Evolutionary conservation across 306 rosid species (phyloP).

Genomic region (Lotus japonicus): DNA sequence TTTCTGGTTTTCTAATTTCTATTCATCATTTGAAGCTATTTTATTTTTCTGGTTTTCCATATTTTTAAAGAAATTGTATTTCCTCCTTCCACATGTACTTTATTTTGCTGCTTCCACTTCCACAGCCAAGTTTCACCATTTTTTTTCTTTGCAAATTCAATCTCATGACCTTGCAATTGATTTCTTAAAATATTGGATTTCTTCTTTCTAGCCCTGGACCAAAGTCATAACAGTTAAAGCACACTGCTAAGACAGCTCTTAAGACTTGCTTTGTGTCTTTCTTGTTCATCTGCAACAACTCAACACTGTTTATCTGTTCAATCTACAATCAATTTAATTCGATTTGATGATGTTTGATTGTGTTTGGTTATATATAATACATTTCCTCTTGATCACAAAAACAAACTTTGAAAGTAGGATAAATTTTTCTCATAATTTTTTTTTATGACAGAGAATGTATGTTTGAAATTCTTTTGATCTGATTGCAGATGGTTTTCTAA

Average conservation of each 20-base stretch:
- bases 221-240: background rate
- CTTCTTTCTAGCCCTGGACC: background rate
- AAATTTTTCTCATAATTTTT: background rate
- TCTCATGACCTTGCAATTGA: background rate
- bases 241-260: background rate
- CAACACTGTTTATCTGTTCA: background rate
- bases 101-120: conserved; percentile 3
- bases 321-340: background rate
- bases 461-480: conserved; percentile 2
- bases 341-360: background rate
- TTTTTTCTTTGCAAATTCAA: background rate
- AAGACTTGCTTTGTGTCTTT: background rate
- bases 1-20: background rate
- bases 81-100: background rate
- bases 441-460: too few relatives aligned
- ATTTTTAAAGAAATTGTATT: too few relatives aligned
- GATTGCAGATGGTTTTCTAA: conserved; percentile 3
- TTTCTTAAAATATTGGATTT: background rate
- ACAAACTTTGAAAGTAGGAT: background rate
- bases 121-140: background rate
- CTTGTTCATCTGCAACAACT: background rate
- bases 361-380: background rate
- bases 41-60: background rate
- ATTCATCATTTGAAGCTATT: conserved; percentile 8
- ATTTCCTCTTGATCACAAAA: background rate